Conservation (phyloP, 2,329 filamentous ascomycete species). For the Leptographium radiaticola region DNA sequence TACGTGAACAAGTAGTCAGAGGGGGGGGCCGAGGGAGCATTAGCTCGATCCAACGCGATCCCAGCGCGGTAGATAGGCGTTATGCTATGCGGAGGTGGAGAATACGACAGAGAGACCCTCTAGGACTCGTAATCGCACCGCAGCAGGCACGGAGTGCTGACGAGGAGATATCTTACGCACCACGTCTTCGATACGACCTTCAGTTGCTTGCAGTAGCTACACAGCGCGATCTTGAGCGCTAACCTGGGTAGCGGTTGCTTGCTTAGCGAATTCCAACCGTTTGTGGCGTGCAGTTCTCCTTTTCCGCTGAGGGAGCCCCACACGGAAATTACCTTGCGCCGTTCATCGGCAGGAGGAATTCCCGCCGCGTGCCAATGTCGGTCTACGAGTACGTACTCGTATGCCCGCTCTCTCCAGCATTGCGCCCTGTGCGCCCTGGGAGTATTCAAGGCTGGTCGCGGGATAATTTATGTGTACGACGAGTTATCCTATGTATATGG, state of each 20-base stretch:
- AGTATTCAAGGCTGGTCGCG: no score
- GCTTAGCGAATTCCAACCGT: neutral
- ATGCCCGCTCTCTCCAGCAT: no score
- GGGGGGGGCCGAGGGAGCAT: neutral
- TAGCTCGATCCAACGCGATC: neutral
- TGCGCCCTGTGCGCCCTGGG: no score
- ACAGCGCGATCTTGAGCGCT: no score
- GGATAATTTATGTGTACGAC: no score
- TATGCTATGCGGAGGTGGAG: neutral
- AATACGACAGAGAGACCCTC: neutral
- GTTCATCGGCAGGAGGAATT: neutral
- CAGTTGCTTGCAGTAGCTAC: no score
- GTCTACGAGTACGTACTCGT: no score
- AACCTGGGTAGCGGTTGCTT: no score
- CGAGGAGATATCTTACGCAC: neutral
- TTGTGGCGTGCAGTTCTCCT: neutral
- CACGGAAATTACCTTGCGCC: neutral
- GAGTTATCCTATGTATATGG: no score
- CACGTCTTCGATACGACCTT: no score
- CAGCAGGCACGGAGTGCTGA: no score
- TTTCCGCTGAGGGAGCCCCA: neutral
- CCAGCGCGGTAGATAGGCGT: neutral
- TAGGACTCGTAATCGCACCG: neutral
- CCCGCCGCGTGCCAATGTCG: no score
- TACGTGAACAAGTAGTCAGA: neutral